Evolutionary conservation across 2,329 filamentous ascomycete species (phyloP).

Genomic region (Trichoderma guizhouense): DNA sequence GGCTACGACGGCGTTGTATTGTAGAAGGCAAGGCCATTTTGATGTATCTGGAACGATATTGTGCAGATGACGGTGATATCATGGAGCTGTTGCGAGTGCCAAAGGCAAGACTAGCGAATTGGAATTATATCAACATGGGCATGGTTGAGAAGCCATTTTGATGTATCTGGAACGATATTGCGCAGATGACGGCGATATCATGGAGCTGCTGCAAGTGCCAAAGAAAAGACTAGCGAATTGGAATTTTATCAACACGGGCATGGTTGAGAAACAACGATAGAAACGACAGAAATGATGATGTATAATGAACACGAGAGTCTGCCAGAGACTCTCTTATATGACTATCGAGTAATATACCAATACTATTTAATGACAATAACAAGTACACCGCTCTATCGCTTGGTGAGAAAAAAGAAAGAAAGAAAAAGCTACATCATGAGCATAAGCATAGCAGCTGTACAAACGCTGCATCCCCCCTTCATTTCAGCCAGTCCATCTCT

Average conservation of each 20-base stretch:
- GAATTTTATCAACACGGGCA: not conserved
- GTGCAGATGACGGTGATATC: not conserved
- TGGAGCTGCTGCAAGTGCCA: constrained; percentile 3
- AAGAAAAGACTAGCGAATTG: not conserved
- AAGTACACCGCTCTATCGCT: not conserved
- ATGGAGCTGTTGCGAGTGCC: constrained; percentile 8
- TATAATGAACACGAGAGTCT: not conserved
- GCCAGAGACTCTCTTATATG: not conserved
- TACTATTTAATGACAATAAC: not conserved
- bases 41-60: constrained; percentile 31
- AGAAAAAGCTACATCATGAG: not conserved
- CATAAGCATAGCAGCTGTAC: not conserved
- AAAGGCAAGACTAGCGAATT: not conserved
- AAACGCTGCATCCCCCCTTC: not conserved
- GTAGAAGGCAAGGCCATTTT: constrained; percentile 51
- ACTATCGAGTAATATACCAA: not conserved
- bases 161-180: constrained; percentile 29
- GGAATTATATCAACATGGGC: not conserved
- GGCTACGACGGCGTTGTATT: constrained; percentile 42
- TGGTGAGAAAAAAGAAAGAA: not conserved
- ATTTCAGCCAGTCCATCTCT: not conserved
- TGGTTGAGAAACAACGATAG: not conserved
- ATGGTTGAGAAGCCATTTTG: not conserved
- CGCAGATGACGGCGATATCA: not conserved
- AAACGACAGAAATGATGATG: not conserved